Conservation (phyloP, 2,329 filamentous ascomycete species). For the Xylariaceae sp. region DNA sequence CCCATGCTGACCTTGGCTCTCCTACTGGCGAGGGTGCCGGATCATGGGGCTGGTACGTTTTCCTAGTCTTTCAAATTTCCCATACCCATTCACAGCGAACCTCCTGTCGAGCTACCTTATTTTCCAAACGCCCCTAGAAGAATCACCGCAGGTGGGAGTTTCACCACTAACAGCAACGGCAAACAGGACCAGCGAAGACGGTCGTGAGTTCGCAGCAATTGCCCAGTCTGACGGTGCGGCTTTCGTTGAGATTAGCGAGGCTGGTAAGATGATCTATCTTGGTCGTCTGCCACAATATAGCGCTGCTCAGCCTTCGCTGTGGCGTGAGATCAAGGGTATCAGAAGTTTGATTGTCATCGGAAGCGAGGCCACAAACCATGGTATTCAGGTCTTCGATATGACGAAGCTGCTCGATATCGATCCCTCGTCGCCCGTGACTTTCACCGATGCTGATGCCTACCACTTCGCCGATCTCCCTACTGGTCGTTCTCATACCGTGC, state of each 20-base stretch:
- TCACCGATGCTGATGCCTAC: slow-evolving; percentile 43
- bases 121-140: too few species aligned
- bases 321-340: slow-evolving; percentile 51
- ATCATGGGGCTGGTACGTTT: slow-evolving; percentile 45
- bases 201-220: slow-evolving; percentile 54
- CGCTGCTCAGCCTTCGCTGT: slow-evolving; percentile 42
- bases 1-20: slow-evolving; percentile 35
- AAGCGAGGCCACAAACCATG: slow-evolving; percentile 46
- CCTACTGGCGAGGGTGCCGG: slow-evolving; percentile 34
- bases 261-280: slow-evolving; percentile 51
- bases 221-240: slow-evolving; percentile 54
- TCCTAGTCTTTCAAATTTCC: too few species aligned
- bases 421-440: slow-evolving; percentile 41
- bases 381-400: slow-evolving; percentile 64
- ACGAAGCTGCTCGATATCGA: slow-evolving; percentile 51
- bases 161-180: too few species aligned
- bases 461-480: slow-evolving; percentile 41
- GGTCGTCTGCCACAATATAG: slow-evolving; percentile 50
- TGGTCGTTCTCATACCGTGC: slow-evolving; percentile 46
- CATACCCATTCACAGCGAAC: too few species aligned
- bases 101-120: too few species aligned
- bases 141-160: too few species aligned
- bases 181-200: slow-evolving; percentile 44
- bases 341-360: slow-evolving; percentile 39
- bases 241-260: slow-evolving; percentile 50